phyloP scores from a whole-genome alignment of 164 flowering plant genomes.

The Chimonanthus praecox region DNA sequence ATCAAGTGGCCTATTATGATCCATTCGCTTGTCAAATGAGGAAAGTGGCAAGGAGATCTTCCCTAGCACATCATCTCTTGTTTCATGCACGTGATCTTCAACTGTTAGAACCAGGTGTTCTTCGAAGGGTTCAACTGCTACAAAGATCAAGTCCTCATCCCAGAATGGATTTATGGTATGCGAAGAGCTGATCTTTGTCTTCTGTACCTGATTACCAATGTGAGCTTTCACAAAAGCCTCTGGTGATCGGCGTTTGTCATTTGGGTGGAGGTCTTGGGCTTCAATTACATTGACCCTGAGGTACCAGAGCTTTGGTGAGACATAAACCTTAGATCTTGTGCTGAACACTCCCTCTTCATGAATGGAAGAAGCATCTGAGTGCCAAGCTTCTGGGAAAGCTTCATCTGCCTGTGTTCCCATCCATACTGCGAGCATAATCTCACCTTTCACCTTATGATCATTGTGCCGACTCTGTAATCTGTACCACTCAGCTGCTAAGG shows the following conservation, averaged over 20 bases:
- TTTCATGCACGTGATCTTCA: constrained; percentile 40
- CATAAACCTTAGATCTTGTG: constrained; percentile 78
- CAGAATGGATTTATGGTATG: constrained; percentile 60
- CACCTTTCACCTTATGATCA: constrained; percentile 52
- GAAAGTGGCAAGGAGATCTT: constrained; percentile 35
- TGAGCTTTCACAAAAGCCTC: constrained; percentile 58
- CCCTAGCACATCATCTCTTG: constrained; percentile 60
- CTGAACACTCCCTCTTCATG: constrained; percentile 67
- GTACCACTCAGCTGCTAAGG: constrained; percentile 88
- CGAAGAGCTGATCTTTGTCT: constrained; percentile 42
- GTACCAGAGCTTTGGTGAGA: constrained; percentile 84
- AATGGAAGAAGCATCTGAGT: constrained; percentile 69
- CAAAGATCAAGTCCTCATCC: constrained; percentile 80
- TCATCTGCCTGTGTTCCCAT: constrained; percentile 92
- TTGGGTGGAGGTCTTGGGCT: constrained; percentile 70
- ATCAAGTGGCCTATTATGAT: constrained; percentile 57
- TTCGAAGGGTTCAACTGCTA: constrained; percentile 83
- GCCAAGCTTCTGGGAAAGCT: constrained; percentile 85
- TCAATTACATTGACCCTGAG: constrained; percentile 82
- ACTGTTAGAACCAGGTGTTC: constrained; percentile 53
- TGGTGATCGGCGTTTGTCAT: constrained; percentile 45
- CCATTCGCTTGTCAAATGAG: constrained; percentile 56
- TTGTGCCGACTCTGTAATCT: constrained; percentile 52
- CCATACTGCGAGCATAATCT: constrained; percentile 84
- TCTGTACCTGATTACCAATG: constrained; percentile 61